These are phyloP conservation scores for Aspergillus panamensis DNA, from an alignment of 495 filamentous ascomycete genomes.

Conservation along the genomic window DNA sequence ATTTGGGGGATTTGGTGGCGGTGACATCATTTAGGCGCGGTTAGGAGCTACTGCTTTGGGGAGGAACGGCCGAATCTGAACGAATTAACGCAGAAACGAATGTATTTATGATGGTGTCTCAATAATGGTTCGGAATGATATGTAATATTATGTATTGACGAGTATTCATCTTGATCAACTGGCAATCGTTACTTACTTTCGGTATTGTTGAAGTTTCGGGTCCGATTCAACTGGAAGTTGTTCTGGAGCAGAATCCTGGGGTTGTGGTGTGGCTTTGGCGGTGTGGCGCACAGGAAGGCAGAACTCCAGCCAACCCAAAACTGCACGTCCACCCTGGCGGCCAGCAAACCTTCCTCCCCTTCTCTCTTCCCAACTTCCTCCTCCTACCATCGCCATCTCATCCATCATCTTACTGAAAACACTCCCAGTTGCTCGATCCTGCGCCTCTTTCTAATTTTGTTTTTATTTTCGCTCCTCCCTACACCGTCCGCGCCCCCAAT, in stretches of 20 bases:
- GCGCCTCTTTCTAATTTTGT: conserved; percentile 9
- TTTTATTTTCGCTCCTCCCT: conserved; percentile 7
- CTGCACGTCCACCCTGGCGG: conserved; percentile 18
- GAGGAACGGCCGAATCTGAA: background rate
- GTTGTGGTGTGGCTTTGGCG: conserved; percentile 19
- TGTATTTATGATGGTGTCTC: conserved; percentile 1
- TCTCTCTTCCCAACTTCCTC: conserved; percentile 11
- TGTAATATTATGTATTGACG: too few species aligned
- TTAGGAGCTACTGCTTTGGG: background rate
- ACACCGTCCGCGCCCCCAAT: conserved; percentile 1
- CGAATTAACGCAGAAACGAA: conserved; percentile 5
- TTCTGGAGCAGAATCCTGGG: background rate
- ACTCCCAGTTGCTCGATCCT: conserved; percentile 15
- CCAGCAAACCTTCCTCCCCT: conserved; percentile 23
- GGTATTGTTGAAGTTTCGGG: too few species aligned
- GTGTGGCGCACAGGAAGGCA: conserved; percentile 24
- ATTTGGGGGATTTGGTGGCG: conserved; percentile 59
- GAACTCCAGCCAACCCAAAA: conserved; percentile 15
- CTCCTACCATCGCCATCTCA: conserved; percentile 21
- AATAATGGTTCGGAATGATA: background rate
- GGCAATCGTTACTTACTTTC: too few species aligned
- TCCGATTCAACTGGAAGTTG: too few species aligned
- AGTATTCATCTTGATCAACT: too few species aligned
- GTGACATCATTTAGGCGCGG: conserved; percentile 62
- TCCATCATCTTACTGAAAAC: conserved; percentile 7